Evolutionary conservation across 306 rosid species (phyloP), one percentile per base, ranked within the genome.

Genomic region (Oemleria cerasiformis): DNA sequence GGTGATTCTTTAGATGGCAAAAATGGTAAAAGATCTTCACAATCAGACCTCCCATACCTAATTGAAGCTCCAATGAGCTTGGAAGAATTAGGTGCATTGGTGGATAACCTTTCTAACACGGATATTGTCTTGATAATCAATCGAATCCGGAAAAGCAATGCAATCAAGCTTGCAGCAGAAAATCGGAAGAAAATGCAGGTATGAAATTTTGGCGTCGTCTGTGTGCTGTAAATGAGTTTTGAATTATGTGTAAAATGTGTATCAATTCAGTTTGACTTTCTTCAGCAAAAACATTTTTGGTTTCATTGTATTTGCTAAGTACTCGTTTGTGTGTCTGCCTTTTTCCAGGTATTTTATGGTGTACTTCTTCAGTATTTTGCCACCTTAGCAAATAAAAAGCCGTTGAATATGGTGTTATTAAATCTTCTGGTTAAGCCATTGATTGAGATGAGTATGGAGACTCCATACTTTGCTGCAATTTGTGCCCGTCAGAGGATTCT

Each of bases 141-240:
- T 73, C 88, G 97, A 62, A 91, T 94, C 74, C 87, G 97, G 55
- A 90, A 82, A 67, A 86, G 91, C 80, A 89, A 94, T 81, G 86
- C 99, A 48, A 89, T 94, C 85, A 78, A 84, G 70, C 88, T 94
- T 43, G 92, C 88, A 9, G 95, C 87, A 43, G 96, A 87, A 87
- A 94, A 94, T 78, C 86, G 87, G 73, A 92, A 87, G 83, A 94
- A 87, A 82, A 85, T 94, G 87, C 96, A 88, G 81, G 99, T 94
- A 85, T 70, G 88, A 19, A 73, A 61, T 41, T 54, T 43, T 71
- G 34, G 47, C 59, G 70, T 42, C 65, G 59, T 36, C 74, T 48
- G 25, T 51, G 34, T 56, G 77, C 21, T 75, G 50, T 65, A 38
- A 42, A 59, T 38, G 53, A 44, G 44, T 79, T 5, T 65, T 69